Percentiles rank a stretch among this genome's conserved stretches.
These are phyloP conservation scores for Populus hybrid DNA, from an alignment of 441 rosid species.

Conservation along the genomic window DNA sequence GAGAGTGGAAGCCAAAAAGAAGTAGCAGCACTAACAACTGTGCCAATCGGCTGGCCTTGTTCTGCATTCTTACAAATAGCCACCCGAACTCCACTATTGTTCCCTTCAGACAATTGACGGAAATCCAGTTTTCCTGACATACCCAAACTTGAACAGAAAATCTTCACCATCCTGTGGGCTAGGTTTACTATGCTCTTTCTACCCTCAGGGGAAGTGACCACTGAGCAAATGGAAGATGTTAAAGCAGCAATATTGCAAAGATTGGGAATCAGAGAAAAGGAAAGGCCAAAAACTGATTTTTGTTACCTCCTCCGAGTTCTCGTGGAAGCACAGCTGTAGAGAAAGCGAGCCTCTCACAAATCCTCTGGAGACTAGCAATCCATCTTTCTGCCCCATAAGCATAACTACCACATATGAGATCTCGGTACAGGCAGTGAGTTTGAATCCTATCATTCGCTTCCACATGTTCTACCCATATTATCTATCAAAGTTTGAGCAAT, in stretches of 20 bases:
- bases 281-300: neutral
- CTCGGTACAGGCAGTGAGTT: conserved; percentile 53
- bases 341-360: conserved; percentile 53
- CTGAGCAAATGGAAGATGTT: conserved; percentile 17
- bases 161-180: conserved; percentile 55
- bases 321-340: conserved; percentile 7
- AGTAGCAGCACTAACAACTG: conserved; percentile 54
- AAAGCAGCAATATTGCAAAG: neutral
- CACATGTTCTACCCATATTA: conserved; percentile 79
- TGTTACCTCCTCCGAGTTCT: conserved; percentile 42
- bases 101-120: conserved; percentile 41
- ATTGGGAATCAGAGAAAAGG: neutral
- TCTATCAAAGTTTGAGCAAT: conserved; percentile 26
- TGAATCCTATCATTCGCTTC: conserved; percentile 55
- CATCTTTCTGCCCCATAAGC: conserved; percentile 74
- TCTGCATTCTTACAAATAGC: conserved; percentile 35
- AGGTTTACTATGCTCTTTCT: conserved; percentile 49
- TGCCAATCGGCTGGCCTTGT: conserved; percentile 49
- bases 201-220: conserved; percentile 25
- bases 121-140: conserved; percentile 55
- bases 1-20: conserved; percentile 53
- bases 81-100: conserved; percentile 52
- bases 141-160: conserved; percentile 41
- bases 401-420: conserved; percentile 33
- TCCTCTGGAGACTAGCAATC: conserved; percentile 54